Conservation (phyloP, 306 rosid genomes). For the Cicer yamashitae region DNA sequence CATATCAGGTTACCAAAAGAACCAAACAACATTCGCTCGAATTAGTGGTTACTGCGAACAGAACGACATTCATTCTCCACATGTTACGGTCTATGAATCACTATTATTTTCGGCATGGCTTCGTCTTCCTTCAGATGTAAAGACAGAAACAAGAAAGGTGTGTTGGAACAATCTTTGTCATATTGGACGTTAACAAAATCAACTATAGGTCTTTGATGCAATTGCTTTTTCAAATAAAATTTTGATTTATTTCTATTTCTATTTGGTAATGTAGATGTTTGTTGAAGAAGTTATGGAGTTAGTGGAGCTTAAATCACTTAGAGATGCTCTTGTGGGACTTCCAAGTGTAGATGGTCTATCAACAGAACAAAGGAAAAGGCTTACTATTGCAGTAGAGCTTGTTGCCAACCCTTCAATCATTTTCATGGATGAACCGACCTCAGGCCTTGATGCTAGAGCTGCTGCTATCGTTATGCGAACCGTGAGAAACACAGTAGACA, state of each 20-base stretch:
- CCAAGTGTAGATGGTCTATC: constrained; percentile 58
- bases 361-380: constrained; percentile 64
- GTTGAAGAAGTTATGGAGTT: constrained; percentile 63
- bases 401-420: constrained; percentile 58
- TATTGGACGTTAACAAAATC: not conserved
- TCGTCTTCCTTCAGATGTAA: constrained; percentile 58
- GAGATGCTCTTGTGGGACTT: constrained; percentile 56
- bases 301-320: constrained; percentile 61
- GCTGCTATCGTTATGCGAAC: constrained; percentile 52
- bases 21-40: constrained; percentile 60
- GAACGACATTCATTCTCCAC: constrained; percentile 62
- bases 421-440: constrained; percentile 58
- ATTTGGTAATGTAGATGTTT: constrained; percentile 48
- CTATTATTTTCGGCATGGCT: constrained; percentile 63
- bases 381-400: constrained; percentile 64
- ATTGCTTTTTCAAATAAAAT: not conserved
- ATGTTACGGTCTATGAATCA: constrained; percentile 60
- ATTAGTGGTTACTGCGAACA: constrained; percentile 69
- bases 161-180: not conserved
- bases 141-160: constrained; percentile 40
- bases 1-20: constrained; percentile 65
- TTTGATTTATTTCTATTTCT: not conserved
- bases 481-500: constrained; percentile 47
- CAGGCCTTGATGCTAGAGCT: constrained; percentile 56
- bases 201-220: not conserved